Evolutionary conservation across 176 grass and related monocot species (phyloP).

Genomic region (Triticum timopheevii): DNA sequence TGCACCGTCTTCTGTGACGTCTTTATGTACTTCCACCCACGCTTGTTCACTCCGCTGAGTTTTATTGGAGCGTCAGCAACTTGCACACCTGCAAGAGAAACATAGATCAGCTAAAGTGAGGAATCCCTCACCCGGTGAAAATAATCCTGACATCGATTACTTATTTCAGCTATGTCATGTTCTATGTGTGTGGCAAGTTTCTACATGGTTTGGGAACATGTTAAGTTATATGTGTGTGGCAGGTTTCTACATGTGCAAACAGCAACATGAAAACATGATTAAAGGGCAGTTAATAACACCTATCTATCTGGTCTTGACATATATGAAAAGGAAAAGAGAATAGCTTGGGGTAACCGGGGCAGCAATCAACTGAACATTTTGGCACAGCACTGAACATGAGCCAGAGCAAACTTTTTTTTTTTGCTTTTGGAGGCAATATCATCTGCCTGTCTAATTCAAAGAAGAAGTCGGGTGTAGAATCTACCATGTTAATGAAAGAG

Average conservation of each 20-base stretch:
- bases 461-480: not conserved
- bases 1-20: conserved; percentile 51
- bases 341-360: not conserved
- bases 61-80: conserved; percentile 42
- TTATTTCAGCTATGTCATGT: not conserved
- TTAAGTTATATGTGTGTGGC: not conserved
- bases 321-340: not conserved
- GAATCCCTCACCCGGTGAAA: not conserved
- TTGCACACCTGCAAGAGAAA: conserved; percentile 48
- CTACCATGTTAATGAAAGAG: not conserved
- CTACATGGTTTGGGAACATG: not conserved
- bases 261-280: not conserved
- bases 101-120: conserved; percentile 11
- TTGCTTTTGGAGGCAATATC: not conserved
- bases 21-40: conserved; percentile 78
- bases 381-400: not conserved
- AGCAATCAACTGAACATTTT: not conserved
- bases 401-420: not conserved
- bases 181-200: no score
- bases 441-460: not conserved
- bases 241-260: not conserved
- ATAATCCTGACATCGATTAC: not conserved
- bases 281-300: not conserved
- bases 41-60: conserved; percentile 78
- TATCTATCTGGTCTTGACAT: not conserved